Conservation (phyloP, 345 rosid genomes). For the Eucalyptus marginata region DNA sequence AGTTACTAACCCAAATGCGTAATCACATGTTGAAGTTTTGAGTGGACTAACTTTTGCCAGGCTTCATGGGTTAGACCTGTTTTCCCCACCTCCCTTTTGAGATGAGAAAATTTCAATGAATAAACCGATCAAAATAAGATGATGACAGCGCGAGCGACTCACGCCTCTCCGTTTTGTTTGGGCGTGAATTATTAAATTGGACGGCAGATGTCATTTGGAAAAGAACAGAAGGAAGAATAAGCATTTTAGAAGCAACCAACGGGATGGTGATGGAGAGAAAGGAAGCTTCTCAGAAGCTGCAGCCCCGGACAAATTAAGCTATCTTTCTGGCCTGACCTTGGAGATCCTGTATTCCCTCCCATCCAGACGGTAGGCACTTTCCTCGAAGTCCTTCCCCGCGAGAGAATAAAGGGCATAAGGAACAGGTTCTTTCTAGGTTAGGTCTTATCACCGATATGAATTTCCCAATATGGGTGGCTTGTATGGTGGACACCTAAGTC, state of each 20-base stretch:
- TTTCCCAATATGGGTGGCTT: background rate
- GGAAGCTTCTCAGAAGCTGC: slow-evolving; percentile 1
- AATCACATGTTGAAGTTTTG: background rate
- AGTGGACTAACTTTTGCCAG: background rate
- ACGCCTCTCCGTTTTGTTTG: background rate
- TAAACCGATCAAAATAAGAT: background rate
- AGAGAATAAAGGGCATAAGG: background rate
- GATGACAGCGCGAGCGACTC: background rate
- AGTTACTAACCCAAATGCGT: background rate
- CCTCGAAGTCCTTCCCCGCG: slow-evolving; percentile 14
- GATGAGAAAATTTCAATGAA: background rate
- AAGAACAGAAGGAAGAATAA: background rate
- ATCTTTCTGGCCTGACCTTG: background rate
- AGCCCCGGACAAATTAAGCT: background rate
- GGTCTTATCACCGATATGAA: background rate
- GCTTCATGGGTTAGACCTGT: background rate
- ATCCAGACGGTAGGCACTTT: slow-evolving; percentile 15
- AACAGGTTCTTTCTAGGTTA: background rate
- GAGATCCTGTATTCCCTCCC: background rate
- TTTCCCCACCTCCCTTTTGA: background rate
- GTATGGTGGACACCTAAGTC: background rate
- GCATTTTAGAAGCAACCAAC: background rate
- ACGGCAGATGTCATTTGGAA: background rate
- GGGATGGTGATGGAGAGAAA: background rate
- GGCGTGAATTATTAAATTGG: background rate